Evolutionary conservation across 2,329 filamentous ascomycete species (phyloP).

Genomic region (Trichoderma asperellum): DNA sequence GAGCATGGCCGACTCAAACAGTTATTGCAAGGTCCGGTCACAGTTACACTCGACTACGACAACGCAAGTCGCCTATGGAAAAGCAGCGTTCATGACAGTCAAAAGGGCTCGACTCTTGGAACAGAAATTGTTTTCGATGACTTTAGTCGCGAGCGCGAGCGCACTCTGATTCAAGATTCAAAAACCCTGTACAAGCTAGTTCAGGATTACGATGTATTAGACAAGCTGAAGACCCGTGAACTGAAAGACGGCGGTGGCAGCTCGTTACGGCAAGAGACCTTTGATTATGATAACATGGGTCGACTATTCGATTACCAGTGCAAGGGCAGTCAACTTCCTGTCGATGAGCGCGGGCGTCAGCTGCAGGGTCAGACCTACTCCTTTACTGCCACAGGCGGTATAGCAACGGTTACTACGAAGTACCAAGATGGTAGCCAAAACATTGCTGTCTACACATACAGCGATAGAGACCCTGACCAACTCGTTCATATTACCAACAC

Average conservation of each 20-base stretch:
- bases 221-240: background rate
- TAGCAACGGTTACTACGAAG: background rate
- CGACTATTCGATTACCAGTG: background rate
- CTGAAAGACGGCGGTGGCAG: background rate
- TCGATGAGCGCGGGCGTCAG: background rate
- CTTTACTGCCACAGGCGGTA: background rate
- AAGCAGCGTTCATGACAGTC: background rate
- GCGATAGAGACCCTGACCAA: background rate
- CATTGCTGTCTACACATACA: background rate
- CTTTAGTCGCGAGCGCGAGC: background rate
- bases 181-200: background rate
- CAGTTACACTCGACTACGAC: background rate
- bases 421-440: background rate
- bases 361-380: background rate
- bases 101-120: background rate
- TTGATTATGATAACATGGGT: background rate
- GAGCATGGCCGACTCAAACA: background rate
- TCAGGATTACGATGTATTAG: background rate
- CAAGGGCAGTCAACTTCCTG: background rate
- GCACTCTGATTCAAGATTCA: background rate
- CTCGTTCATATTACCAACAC: background rate
- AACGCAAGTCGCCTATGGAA: background rate
- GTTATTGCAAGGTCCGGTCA: background rate
- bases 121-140: background rate
- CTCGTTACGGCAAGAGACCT: background rate